Conservation (phyloP, 1,284 basidiomycete species). For the Ceratobasidium sp. region DNA sequence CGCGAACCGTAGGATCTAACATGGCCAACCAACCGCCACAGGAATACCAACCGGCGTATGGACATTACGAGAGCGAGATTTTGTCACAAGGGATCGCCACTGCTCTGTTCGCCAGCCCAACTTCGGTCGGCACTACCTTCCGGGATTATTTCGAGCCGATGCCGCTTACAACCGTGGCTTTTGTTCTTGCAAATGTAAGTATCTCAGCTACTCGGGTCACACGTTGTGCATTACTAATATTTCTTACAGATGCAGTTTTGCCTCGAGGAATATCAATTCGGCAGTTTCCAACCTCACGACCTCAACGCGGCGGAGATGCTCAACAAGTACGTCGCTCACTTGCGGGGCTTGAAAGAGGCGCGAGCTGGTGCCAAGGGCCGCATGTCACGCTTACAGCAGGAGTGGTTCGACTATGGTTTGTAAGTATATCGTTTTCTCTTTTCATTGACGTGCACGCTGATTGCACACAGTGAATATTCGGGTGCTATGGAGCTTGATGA, state of each 20-base stretch:
- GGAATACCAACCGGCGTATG: not conserved
- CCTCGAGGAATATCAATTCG: slow-evolving; percentile 15
- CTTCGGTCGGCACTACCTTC: not conserved
- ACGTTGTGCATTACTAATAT: not conserved
- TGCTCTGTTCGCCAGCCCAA: not conserved
- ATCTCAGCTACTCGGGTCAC: too few species aligned
- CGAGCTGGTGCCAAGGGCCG: not conserved
- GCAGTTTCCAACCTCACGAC: not conserved
- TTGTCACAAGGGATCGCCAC: not conserved
- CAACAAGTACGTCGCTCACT: slow-evolving; percentile 27
- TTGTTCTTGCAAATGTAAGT: slow-evolving; percentile 6
- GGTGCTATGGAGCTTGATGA: not conserved
- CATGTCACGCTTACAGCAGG: not conserved
- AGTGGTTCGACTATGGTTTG: slow-evolving; percentile 19
- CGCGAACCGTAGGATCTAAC: too few species aligned
- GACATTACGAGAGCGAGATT: not conserved
- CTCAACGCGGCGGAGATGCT: slow-evolving; percentile 17
- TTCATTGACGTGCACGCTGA: not conserved
- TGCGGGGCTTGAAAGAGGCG: slow-evolving; percentile 8
- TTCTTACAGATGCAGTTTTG: slow-evolving; percentile 3
- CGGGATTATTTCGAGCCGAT: not conserved
- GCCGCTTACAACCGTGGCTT: slow-evolving; percentile 3
- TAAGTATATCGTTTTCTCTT: not conserved
- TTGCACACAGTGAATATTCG: not conserved
- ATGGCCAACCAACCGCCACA: not conserved